Evolutionary conservation across 2,329 filamentous ascomycete species (phyloP).

Genomic region (Claviceps pusilla): DNA sequence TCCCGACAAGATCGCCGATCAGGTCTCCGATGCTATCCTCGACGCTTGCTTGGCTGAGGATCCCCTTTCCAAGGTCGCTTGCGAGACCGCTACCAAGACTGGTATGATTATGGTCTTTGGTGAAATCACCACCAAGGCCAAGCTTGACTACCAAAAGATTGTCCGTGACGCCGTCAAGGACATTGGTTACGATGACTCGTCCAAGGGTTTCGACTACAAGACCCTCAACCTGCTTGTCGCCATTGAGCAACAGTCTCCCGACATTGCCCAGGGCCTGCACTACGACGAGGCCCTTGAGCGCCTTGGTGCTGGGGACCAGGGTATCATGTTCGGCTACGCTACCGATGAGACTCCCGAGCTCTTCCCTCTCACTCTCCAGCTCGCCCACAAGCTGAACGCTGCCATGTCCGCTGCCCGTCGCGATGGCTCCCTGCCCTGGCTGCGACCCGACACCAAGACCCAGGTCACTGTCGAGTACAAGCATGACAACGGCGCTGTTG

Average conservation of each 20-base stretch:
- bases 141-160: constrained; percentile 94
- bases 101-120: constrained; percentile 99
- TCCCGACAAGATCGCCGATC: constrained; percentile 95
- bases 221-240: constrained; percentile 96
- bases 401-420: constrained; percentile 84
- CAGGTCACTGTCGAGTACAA: constrained; percentile 99
- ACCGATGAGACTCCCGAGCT: constrained; percentile 97
- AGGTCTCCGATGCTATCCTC: constrained; percentile 96
- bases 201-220: constrained; percentile 99
- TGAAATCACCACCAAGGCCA: constrained; percentile 95
- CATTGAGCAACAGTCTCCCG: constrained; percentile 97
- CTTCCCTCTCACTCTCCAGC: constrained; percentile 81
- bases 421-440: constrained; percentile 78
- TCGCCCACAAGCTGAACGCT: constrained; percentile 93
- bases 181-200: constrained; percentile 93
- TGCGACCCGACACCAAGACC: constrained; percentile 98
- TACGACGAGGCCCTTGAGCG: constrained; percentile 95
- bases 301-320: constrained; percentile 97
- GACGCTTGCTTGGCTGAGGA: constrained; percentile 93
- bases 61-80: constrained; percentile 96
- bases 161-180: constrained; percentile 92
- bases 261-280: constrained; percentile 98
- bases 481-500: constrained; percentile 85
- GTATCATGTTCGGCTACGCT: constrained; percentile 99
- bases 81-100: constrained; percentile 98